Evolutionary conservation across 108 stramenopile genomes (phyloP).

Genomic region (Pseudonitzschia pungens): DNA sequence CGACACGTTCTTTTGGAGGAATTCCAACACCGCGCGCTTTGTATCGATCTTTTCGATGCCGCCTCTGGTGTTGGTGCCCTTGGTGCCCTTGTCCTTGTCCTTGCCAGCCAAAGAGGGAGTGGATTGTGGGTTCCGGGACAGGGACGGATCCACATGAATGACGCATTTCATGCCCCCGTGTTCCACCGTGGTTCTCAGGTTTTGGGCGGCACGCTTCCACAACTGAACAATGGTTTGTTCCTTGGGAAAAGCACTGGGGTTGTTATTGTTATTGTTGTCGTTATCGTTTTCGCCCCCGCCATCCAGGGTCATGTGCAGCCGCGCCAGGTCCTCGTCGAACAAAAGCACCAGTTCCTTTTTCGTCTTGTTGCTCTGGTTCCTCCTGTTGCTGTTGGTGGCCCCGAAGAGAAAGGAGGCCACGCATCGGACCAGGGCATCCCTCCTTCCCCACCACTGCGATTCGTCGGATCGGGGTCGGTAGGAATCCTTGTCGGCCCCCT

Average conservation of each 20-base stretch:
- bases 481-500: slow-evolving; percentile 52
- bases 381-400: no score
- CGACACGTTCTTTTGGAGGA: slow-evolving; percentile 59
- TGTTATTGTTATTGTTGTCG: neutral
- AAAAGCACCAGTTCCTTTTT: slow-evolving; percentile 53
- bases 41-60: slow-evolving; percentile 26
- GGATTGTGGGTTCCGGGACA: neutral
- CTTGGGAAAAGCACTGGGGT: slow-evolving; percentile 24
- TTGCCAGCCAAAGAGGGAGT: neutral
- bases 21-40: slow-evolving; percentile 60
- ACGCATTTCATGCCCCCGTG: slow-evolving; percentile 14
- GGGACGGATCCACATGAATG: slow-evolving; percentile 29
- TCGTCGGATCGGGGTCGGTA: slow-evolving; percentile 74
- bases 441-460: slow-evolving; percentile 64
- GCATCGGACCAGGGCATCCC: slow-evolving; percentile 78
- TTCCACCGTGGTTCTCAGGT: neutral
- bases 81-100: neutral
- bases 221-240: slow-evolving; percentile 58
- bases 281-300: neutral
- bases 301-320: slow-evolving; percentile 31
- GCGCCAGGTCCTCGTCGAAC: slow-evolving; percentile 62
- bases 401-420: slow-evolving; percentile 65
- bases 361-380: neutral
- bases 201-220: slow-evolving; percentile 61
- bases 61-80: neutral